Evolutionary conservation across 2,329 filamentous ascomycete species (phyloP), one percentile per base, ranked within the genome.

Genomic region (Aaosphaeria pasadenensis): DNA sequence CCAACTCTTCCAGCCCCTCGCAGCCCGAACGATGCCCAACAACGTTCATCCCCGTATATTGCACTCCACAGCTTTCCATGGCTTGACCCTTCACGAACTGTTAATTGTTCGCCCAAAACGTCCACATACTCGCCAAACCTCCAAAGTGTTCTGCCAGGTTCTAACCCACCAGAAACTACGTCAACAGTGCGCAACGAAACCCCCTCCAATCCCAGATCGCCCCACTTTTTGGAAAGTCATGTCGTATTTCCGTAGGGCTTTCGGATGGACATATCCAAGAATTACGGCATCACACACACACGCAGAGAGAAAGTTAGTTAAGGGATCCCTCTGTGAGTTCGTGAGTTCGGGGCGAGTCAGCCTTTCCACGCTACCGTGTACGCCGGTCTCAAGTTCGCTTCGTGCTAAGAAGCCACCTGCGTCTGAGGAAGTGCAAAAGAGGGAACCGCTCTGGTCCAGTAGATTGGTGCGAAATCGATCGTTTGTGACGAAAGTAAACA

Each of bases 401-500:
- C 11, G 32, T 17, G 44, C 48, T 50, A 50, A 47, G 30, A 35
- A 44, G 44, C 32, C 43, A 30, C 48, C 44, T 44, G 41, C 30
- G 35, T 42, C 44, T 17, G 24, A 29, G 5, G 17, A 24, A 24
- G 17, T 24, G 17, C 17, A 24, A 24, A 24, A 24, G 17, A 42
- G 33, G 39, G 31, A 46, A 49, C 47, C n/a, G 9, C 11, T 45
- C 31, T 47, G 44, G 47, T 33, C 48, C 44, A 50, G 44, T 44
- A 33, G 47, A 30, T 46, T 46, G 47, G 38, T 38, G 47, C 43
- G 44, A 49, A 46, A 39, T 31, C 28, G 33, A 32, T 33, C 17
- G 17, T 24, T 24, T 24, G 17, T 24, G 17, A 24, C 17, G 17
- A 24, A 24, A 24, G 17, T 24, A 24, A 24, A 24, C 17, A 24